Evolutionary conservation across 768 basidiomycete species (phyloP), one percentile per base, ranked within the genome.

Genomic region (Kwoniella sp.): DNA sequence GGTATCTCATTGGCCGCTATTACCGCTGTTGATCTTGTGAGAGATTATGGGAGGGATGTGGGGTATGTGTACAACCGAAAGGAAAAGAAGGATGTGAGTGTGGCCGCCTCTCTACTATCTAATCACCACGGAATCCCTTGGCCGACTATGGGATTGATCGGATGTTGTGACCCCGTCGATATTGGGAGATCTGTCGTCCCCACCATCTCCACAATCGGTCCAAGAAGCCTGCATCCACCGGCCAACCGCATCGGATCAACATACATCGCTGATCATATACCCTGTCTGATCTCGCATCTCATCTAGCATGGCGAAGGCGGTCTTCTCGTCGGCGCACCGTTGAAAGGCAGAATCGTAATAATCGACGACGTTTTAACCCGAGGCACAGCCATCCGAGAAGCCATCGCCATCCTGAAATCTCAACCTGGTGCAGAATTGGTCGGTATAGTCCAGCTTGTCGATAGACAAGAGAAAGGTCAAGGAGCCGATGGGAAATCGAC

Each of bases 271-370:
- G 33, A 33, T 13, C 13, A 10, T 48, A 13, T 7, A 22, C 26
- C 1, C n/a, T 19, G 8, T 22, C 12, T 12, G 7, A 27, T 24
- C 25, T 9, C 37, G n/a, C n/a, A n/a, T n/a, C n/a, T n/a, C n/a
- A n/a, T n/a, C n/a, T n/a, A 79, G 78, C 95, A 99, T 72, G 95
- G 95, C 3, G 95, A 99, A 79, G 95, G 96, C 3, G 95, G 95
- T 0, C 83, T 84, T 54, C 85, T 95, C 76, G 92, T 99, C 65
- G 96, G 95, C 22, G 88, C 89, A 2, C 82, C 89, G 2, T 84
- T 96, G n/a, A 82, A 85, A 57, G 91, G 89, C 24, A 83, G 84
- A 54, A 90, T 98, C 1, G 85, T 98, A 55, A 85, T 98, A 49
- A 83, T 98, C 33, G 95, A 99, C 83, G 95, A 99, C 70, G 96